phyloP scores from a whole-genome alignment of 2,329 filamentous ascomycete species.

The Sarocladium strictum region DNA sequence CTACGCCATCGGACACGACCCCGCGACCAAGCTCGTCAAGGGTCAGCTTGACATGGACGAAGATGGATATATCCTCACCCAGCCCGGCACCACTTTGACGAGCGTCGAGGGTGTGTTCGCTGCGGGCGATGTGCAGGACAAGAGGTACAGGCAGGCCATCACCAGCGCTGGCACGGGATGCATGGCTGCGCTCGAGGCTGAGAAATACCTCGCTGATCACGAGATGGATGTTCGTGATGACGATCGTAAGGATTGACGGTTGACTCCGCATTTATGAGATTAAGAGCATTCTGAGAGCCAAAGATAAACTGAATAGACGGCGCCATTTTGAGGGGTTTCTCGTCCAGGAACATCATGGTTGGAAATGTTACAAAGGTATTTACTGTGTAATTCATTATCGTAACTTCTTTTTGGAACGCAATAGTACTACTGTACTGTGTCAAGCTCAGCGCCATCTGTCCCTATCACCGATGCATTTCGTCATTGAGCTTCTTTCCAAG shows the following conservation, averaged over 20 bases:
- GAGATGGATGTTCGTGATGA: constrained; percentile 37
- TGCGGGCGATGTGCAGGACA: constrained; percentile 96
- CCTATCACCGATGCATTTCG: background rate
- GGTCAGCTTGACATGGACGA: constrained; percentile 81
- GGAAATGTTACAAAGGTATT: background rate
- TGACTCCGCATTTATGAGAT: no score
- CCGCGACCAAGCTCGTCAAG: constrained; percentile 85
- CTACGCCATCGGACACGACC: constrained; percentile 96
- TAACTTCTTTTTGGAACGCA: background rate
- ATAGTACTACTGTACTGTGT: background rate
- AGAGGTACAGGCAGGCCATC: constrained; percentile 95
- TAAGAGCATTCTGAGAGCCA: no score
- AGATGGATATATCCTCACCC: constrained; percentile 86
- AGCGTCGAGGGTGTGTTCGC: constrained; percentile 91
- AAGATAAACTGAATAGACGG: constrained; percentile 4
- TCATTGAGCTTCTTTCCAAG: no score
- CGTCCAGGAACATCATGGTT: background rate
- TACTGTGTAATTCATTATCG: constrained; percentile 1
- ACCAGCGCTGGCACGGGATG: constrained; percentile 95
- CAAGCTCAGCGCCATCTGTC: background rate
- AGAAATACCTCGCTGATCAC: constrained; percentile 81
- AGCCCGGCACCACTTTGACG: constrained; percentile 82
- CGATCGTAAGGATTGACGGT: constrained; percentile 1
- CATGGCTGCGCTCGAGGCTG: constrained; percentile 90
- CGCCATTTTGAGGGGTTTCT: background rate